Evolutionary conservation across 768 basidiomycete genomes (phyloP).

Genomic region (Tephrocybe sp.): DNA sequence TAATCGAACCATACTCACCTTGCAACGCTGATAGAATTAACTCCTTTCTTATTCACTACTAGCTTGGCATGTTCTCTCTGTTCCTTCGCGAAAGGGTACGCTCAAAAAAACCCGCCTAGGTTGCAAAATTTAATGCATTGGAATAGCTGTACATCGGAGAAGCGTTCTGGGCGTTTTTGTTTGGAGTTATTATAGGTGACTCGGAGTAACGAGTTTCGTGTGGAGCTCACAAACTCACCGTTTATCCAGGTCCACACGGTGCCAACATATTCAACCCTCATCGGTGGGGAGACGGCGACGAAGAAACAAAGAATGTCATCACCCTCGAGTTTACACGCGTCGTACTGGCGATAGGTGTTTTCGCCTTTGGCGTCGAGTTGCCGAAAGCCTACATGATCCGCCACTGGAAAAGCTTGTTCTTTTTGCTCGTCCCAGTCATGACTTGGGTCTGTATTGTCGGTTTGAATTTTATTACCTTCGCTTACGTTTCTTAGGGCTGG

Average conservation of each 20-base stretch:
- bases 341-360: slow-evolving; percentile 96
- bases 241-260: slow-evolving; percentile 70
- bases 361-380: slow-evolving; percentile 96
- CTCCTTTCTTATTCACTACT: not conserved
- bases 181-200: slow-evolving; percentile 89
- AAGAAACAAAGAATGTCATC: slow-evolving; percentile 62
- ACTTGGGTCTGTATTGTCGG: slow-evolving; percentile 61
- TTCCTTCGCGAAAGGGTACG: slow-evolving; percentile 83
- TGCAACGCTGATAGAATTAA: too few species aligned
- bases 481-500: slow-evolving; percentile 68
- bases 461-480: not conserved
- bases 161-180: slow-evolving; percentile 92
- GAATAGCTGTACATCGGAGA: slow-evolving; percentile 88
- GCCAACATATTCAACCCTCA: slow-evolving; percentile 81
- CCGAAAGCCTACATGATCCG: slow-evolving; percentile 92
- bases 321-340: slow-evolving; percentile 91
- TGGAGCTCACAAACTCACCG: not conserved
- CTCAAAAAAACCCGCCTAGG: slow-evolving; percentile 1
- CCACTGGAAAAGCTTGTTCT: slow-evolving; percentile 91
- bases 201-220: slow-evolving; percentile 25
- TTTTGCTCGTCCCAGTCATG: slow-evolving; percentile 82
- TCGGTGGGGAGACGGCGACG: slow-evolving; percentile 59
- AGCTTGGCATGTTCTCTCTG: slow-evolving; percentile 96
- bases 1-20: slow-evolving; percentile 8
- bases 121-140: slow-evolving; percentile 6